Conservation (phyloP, 768 basidiomycete genomes). For the Calvatia gigantea region DNA sequence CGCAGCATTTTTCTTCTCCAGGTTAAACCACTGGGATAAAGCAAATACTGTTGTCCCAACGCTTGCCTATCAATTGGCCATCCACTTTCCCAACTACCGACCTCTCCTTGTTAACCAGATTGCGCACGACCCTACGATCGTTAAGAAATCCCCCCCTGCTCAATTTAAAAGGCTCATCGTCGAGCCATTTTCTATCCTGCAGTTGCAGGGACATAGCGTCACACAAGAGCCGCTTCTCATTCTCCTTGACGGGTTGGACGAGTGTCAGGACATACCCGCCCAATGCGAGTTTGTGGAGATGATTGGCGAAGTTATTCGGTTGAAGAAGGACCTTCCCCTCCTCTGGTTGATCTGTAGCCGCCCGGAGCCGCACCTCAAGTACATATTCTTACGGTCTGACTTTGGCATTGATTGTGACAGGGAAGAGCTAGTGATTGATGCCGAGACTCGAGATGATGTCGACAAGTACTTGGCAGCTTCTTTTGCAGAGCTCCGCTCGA, state of each 20-base stretch:
- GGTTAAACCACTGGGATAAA: not conserved
- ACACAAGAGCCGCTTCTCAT: not conserved
- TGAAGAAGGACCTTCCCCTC: too few species aligned
- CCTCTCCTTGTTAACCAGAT: not conserved
- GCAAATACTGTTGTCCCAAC: not conserved
- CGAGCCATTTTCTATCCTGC: not conserved
- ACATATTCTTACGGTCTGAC: not conserved
- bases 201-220: not conserved
- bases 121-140: not conserved
- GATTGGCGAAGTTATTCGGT: too few species aligned
- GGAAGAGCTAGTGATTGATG: not conserved
- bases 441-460: not conserved
- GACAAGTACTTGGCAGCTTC: not conserved
- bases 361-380: not conserved
- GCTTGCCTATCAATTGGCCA: not conserved
- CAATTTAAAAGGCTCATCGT: not conserved
- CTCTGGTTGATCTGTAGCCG: conserved; percentile 1
- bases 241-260: not conserved
- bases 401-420: not conserved
- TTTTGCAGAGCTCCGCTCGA: not conserved
- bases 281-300: too few species aligned
- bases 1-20: too few species aligned
- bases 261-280: not conserved
- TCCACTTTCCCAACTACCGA: not conserved
- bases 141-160: not conserved